Base-by-base conservation (phyloP, 257 asterid species). In the Primulina huaijiensis region DNA sequence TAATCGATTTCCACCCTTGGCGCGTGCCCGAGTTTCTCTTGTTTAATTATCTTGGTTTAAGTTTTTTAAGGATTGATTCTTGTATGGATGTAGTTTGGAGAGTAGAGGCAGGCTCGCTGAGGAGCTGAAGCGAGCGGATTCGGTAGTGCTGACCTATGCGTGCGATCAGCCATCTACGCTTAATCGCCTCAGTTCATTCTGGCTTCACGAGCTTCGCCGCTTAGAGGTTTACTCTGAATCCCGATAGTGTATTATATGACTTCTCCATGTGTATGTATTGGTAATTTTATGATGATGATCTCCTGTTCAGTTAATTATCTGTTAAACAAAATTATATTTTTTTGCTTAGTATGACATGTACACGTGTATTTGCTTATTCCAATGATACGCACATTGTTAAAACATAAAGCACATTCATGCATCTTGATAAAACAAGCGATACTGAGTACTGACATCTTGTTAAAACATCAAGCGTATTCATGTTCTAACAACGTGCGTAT, bases 61-160 rank as follows among this genome's bases (percentile, higher is more conserved):
- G 33, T 16, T 61, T 60, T 60, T 66, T 62, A 55, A 69, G 55
- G 46, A 67, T 62, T 34, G 14, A 7, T 75, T 33, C 50, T 38
- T 73, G 72, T 16, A 10, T 70, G 78, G 73, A 71, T 72, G 74
- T 83, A 94, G 99, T 82, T 82, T 91, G 96, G 99, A 91, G 85
- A 82, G 86, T 70, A 86, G 96, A 79, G 97, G 95, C 37, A 83
- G 75, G 78, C 91, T 94, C 56, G 97, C 96, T 37, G 99, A 94
- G 78, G 99, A 91, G 79, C 62, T 94, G 89, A 94, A 90, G 89
- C 92, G 96, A 63, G 97, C 97, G 11, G 99, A 94, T 85, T 90
- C 90, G 33, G 96, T 91, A 6, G 95, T 94, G 67, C 50, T 94
- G 86, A 89, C 99, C n/a, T 89, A 91, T 80, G 99, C 99, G 74